Base-by-base conservation (phyloP, 164 flowering plant genomes). In the Stephania cephalantha region DNA sequence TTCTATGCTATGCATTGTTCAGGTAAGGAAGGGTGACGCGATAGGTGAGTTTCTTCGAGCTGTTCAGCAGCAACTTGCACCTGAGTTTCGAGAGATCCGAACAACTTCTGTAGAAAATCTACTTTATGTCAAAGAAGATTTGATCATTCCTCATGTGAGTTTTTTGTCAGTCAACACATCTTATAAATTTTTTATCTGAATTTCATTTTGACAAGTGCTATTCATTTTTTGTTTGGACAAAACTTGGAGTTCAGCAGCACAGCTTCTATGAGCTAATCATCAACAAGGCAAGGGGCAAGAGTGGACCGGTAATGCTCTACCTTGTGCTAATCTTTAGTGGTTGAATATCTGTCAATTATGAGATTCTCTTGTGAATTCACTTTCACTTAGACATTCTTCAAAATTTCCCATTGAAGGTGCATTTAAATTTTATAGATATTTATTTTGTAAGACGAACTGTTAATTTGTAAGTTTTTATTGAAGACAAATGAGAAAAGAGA, bases 61-160 rank as follows among this genome's bases (percentile, higher is more conserved):
- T 73, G 98, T 96, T 71, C 99, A 96, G 83, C 98, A 92, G 85
- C 99, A 96, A 82, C 97, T 96, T 81, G 94, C 99, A 17, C 99
- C 99, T 30, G 99, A 96, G 80, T 94, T 93, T 77, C 87, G 99
- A 78, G 99, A 96, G 84, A 87, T 95, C 61, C 86, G 99, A 71
- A 95, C 99, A 46, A 87, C 98, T 58, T 91, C 99, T 44, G 99
- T 95, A 74, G 98, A 95, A 85, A 95, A 95, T 79, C 83, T 95
- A 75, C 93, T 95, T 35, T 95, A 95, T 86, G 99, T 95, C 50
- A 95, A 95, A 82, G 99, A 95, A 84, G 99, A 95, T 84, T 89
- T 95, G 70, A 95, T 95, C 78, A 95, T 95, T 74, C 99, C 99
- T 50, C 99, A 95, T 84, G 99, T 95, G 78, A 76, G 84, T 69